A percentile compares a stretch with the other conserved stretches of the same genome.
Evolutionary conservation across 805 yeast species (phyloP).

Genomic region (Nakazawaea anatomiae): DNA sequence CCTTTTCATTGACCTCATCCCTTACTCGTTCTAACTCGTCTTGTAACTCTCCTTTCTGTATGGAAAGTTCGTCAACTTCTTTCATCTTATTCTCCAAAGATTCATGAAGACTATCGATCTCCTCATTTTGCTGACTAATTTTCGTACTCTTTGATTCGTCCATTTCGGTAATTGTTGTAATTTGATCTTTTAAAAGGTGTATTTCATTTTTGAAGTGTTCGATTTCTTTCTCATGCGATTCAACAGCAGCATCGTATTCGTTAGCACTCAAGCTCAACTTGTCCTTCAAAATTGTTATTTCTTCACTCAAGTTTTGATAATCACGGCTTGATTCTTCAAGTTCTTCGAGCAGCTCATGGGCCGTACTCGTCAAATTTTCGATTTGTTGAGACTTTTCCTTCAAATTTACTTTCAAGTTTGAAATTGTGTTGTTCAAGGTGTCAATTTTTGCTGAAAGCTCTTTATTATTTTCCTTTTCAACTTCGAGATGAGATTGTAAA

Average conservation of each 20-base stretch:
- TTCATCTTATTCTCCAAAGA: conserved; percentile 6
- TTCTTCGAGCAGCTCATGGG: conserved; percentile 5
- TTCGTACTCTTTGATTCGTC: conserved; percentile 9
- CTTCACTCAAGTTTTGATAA: too few species aligned
- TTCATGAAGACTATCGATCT: conserved; percentile 10
- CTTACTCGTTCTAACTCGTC: conserved; percentile 22
- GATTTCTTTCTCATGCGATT: conserved; percentile 15
- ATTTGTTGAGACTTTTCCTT: conserved; percentile 3
- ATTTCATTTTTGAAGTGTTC: conserved; percentile 20
- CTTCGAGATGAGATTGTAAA: conserved; percentile 6
- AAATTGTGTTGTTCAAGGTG: conserved; percentile 16
- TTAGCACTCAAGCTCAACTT: background rate
- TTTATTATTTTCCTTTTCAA: conserved; percentile 8
- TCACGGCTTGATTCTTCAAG: conserved; percentile 15
- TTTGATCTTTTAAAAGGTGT: conserved; percentile 8
- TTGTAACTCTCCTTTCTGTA: conserved; percentile 17
- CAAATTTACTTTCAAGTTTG: conserved; percentile 12
- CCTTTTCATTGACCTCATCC: conserved; percentile 7
- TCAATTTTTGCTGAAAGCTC: conserved; percentile 14
- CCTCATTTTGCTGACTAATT: conserved; percentile 12
- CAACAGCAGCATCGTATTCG: conserved; percentile 7
- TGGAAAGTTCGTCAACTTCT: conserved; percentile 10
- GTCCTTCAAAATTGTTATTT: conserved; percentile 8
- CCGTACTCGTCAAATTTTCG: background rate
- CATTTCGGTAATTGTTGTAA: conserved; percentile 12